phyloP scores from a whole-genome alignment of 768 basidiomycete genomes.

The Hysterangium stoloniferum region DNA sequence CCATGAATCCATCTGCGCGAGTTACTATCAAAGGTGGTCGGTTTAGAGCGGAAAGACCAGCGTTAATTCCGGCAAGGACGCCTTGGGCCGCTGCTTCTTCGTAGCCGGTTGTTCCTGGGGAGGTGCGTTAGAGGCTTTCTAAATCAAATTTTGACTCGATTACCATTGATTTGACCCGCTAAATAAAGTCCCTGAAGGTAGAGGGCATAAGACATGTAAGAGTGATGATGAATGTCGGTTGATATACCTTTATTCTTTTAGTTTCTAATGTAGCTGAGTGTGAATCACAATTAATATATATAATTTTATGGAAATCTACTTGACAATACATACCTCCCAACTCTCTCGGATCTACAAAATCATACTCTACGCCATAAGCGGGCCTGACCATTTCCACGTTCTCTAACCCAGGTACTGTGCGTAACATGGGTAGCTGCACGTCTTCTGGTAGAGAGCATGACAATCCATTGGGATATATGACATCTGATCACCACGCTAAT shows the following conservation, averaged over 20 bases:
- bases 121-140: not conserved
- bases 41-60: constrained; percentile 57
- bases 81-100: constrained; percentile 94
- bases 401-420: constrained; percentile 78
- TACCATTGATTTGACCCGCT: constrained; percentile 85
- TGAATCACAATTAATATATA: not conserved
- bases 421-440: constrained; percentile 74
- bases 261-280: constrained; percentile 7
- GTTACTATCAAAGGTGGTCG: constrained; percentile 55
- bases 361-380: constrained; percentile 92
- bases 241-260: constrained; percentile 1
- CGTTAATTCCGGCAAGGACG: constrained; percentile 81
- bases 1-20: constrained; percentile 81
- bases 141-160: not conserved
- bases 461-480: constrained; percentile 87
- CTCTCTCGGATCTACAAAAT: constrained; percentile 82
- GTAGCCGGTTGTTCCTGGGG: constrained; percentile 81
- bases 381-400: constrained; percentile 76
- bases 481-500: constrained; percentile 34
- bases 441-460: constrained; percentile 86
- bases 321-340: constrained; percentile 49
- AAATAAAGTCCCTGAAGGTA: constrained; percentile 64
- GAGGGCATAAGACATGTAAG: not conserved
- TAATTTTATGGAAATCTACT: constrained; percentile 32
- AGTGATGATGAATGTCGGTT: not conserved